Base-by-base conservation (phyloP, 192 early-diverging fungal genomes). In the Ambispora gerdemannii region DNA sequence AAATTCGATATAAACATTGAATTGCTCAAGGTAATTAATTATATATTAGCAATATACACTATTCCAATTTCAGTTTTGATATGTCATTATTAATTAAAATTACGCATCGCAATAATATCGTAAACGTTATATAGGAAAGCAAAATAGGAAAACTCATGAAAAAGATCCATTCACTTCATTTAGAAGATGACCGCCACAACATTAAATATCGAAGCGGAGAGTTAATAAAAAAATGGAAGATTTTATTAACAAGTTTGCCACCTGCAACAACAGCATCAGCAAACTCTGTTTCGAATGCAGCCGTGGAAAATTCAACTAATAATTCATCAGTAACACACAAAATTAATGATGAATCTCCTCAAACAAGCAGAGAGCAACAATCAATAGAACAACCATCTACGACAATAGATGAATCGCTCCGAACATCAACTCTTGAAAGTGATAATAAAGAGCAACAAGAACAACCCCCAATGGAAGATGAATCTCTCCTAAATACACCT, bases 111-210 rank as follows among this genome's bases (percentile, higher is more conserved):
- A n/a, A n/a, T n/a, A n/a, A n/a, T n/a, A n/a, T n/a, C n/a, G n/a
- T n/a, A n/a, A n/a, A n/a, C n/a, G n/a, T n/a, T 60, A 22, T 43
- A 63, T 61, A 79, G 78, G 78, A 76, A 53, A 79, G 72, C 28
- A 79, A 79, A 53, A 76, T 79, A n/a, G 78, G 78, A 32, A 72
- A 75, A 15, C 58, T 79, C 3, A 79, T 79, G 78, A 75, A 75
- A 63, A 79, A 79, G 68, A 79, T 79, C 35, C 70, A 72, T 17
- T 51, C 22, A 20, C 51, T 74, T 17, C 50, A 79, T 43, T 68
- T 76, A 28, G 73, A 75, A 19, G 72, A 33, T 17, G 78, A 79
- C 34, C 71, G 51, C 13, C 58, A 74, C 33, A 60, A 63, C 3
- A 74, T 79, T 43, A 75, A 71, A 11, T 58, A 79, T 33, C 58